Evolutionary conservation across 805 yeast species (phyloP).

Genomic region (Myxozyma neotropica): DNA sequence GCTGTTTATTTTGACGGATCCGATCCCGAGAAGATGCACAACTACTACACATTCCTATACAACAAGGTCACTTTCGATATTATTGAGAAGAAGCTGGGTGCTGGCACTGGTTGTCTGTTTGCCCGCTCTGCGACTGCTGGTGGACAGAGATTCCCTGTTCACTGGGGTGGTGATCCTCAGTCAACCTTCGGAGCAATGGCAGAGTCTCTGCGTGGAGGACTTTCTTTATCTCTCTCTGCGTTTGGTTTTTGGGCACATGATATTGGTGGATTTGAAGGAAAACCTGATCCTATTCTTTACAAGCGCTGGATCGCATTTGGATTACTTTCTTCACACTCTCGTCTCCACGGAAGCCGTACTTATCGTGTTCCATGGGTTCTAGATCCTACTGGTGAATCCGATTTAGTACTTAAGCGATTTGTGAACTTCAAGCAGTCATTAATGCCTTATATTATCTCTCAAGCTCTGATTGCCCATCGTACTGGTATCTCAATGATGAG

Average conservation of each 20-base stretch:
- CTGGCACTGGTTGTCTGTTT: slow-evolving; percentile 44
- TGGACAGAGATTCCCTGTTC: slow-evolving; percentile 47
- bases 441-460: slow-evolving; percentile 44
- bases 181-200: slow-evolving; percentile 48
- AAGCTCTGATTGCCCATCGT: slow-evolving; percentile 42
- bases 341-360: slow-evolving; percentile 46
- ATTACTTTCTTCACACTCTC: slow-evolving; percentile 45
- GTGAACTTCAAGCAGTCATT: slow-evolving; percentile 43
- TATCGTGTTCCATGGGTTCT: slow-evolving; percentile 48
- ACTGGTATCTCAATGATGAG: slow-evolving; percentile 44
- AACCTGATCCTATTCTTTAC: slow-evolving; percentile 46
- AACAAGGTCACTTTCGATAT: slow-evolving; percentile 45
- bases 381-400: slow-evolving; percentile 43
- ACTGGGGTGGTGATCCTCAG: slow-evolving; percentile 49
- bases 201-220: slow-evolving; percentile 46
- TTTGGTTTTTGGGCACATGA: slow-evolving; percentile 49
- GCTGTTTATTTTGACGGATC: slow-evolving; percentile 41
- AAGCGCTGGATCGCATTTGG: slow-evolving; percentile 50
- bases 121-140: slow-evolving; percentile 48
- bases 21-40: slow-evolving; percentile 46
- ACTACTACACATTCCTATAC: slow-evolving; percentile 45
- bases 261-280: slow-evolving; percentile 49
- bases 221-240: slow-evolving; percentile 43
- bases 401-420: slow-evolving; percentile 43
- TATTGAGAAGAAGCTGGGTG: slow-evolving; percentile 42